Evolutionary conservation across 108 stramenopile species (phyloP).

Genomic region (Fistulifera pelliculosa): DNA sequence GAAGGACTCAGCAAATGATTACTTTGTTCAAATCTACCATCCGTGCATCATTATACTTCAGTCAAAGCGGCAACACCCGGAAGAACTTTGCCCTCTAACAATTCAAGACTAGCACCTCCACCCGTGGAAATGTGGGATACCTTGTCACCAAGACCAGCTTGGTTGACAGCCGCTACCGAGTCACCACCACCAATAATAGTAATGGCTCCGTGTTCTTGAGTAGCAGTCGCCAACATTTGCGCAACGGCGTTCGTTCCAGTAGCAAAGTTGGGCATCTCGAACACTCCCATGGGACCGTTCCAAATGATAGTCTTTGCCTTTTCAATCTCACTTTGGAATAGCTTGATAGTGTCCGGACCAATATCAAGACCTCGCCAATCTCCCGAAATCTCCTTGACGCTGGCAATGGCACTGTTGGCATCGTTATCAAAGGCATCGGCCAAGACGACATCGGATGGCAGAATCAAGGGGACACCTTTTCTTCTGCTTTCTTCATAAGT

Average conservation of each 20-base stretch:
- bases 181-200: slow-evolving; percentile 97
- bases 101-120: slow-evolving; percentile 94
- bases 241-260: slow-evolving; percentile 84
- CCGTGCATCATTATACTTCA: slow-evolving; percentile 39
- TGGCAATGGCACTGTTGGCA: slow-evolving; percentile 70
- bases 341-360: slow-evolving; percentile 83
- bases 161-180: slow-evolving; percentile 92
- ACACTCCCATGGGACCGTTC: slow-evolving; percentile 96
- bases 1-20: too few relatives aligned
- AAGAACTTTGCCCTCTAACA: slow-evolving; percentile 95
- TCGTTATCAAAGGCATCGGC: slow-evolving; percentile 89
- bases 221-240: slow-evolving; percentile 85
- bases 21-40: too few relatives aligned
- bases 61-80: slow-evolving; percentile 86
- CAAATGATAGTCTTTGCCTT: slow-evolving; percentile 88
- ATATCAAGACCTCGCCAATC: slow-evolving; percentile 98
- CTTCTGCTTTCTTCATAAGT: slow-evolving; percentile 91
- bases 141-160: slow-evolving; percentile 85
- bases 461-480: slow-evolving; percentile 90
- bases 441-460: slow-evolving; percentile 89
- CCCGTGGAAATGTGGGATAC: slow-evolving; percentile 94
- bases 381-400: slow-evolving; percentile 80
- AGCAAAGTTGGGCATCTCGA: slow-evolving; percentile 92
- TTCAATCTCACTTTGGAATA: slow-evolving; percentile 73
- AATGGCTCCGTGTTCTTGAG: slow-evolving; percentile 72